These are phyloP conservation scores for Pugionium cornutum DNA, from an alignment of 345 rosid genomes.

Conservation along the genomic window DNA sequence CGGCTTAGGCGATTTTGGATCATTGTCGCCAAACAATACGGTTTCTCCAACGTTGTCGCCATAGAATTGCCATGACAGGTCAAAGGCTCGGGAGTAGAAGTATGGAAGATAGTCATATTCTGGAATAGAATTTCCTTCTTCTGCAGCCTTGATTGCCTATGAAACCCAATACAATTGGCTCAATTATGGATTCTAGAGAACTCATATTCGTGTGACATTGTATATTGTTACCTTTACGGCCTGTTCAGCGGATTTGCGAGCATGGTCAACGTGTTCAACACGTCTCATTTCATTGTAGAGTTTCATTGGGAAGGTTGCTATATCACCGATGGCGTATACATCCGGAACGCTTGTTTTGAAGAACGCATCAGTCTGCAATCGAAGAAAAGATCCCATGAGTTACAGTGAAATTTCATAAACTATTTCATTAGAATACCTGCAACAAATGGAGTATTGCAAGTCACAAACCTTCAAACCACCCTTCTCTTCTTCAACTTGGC, in stretches of 20 bases:
- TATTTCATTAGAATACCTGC: not conserved
- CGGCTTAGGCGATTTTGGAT: slow-evolving; percentile 59
- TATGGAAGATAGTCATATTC: slow-evolving; percentile 62
- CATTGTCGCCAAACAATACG: slow-evolving; percentile 76
- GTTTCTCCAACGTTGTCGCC: slow-evolving; percentile 70
- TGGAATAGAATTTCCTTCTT: slow-evolving; percentile 57
- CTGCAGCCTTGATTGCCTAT: slow-evolving; percentile 71
- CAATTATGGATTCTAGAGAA: not conserved
- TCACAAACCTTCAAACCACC: slow-evolving; percentile 76
- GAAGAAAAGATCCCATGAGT: slow-evolving; percentile 10
- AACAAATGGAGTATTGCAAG: not conserved
- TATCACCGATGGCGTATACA: slow-evolving; percentile 95
- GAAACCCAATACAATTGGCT: not conserved
- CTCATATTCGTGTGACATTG: not conserved
- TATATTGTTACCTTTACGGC: slow-evolving; percentile 62
- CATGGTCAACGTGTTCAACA: slow-evolving; percentile 96
- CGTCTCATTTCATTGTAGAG: slow-evolving; percentile 74
- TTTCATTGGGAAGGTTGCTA: slow-evolving; percentile 87
- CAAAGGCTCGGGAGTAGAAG: slow-evolving; percentile 45
- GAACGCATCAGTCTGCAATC: slow-evolving; percentile 39
- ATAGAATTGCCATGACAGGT: slow-evolving; percentile 96
- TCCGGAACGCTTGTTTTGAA: slow-evolving; percentile 47
- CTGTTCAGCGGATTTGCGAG: slow-evolving; percentile 96
- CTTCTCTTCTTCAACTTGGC: slow-evolving; percentile 87
- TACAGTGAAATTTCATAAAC: not conserved